Base-by-base conservation (phyloP, 805 yeast species). In the Torulaspora delbrueckii region DNA sequence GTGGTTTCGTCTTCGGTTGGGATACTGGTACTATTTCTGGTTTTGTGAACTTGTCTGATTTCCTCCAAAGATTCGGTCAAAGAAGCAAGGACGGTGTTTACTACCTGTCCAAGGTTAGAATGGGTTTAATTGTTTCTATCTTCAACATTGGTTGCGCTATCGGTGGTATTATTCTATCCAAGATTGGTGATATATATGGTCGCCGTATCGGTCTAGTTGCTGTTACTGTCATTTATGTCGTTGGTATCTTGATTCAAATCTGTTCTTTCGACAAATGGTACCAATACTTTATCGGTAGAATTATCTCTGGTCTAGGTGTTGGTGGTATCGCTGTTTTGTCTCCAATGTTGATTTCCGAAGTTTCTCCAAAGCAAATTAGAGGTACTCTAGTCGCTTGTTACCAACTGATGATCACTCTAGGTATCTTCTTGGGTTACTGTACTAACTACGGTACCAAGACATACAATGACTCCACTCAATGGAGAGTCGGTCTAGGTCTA, bases 11-110 rank as follows among this genome's bases (percentile, higher is more conserved):
- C 37, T 83, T 80, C 58, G 89, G 89, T 54, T 83, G 84, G 77
- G 90, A 83, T 70, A 82, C 88, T 42, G 90, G 89, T 73, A 83
- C 89, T 56, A 81, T 83, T 66, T 78, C 85, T 26, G 88, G 88
- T 54, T 81, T 83, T 57, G 82, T 82, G 40, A 76, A 78, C 57
- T 64, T 65, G 58, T 56, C 76, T 14, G 84, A 82, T 57, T 82
- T 75, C 67, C 58, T 65, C 40, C 51, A 58, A 32, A 72, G 86
- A 61, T 83, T 82, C 54, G 88, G 87, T 62, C 69, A 72, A 53
- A 16, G 54, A 4, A 52, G 67, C 46, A 34, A 60, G 9, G 53
- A 57, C 1, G 85, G 85, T 48, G 67, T 57, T 3, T 60, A 67
- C 56, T 69, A 70, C 54, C 61, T 79, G 46, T 73, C 82, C 14